Base-by-base conservation (phyloP, 768 basidiomycete genomes). In the Trametes gibbosa region DNA sequence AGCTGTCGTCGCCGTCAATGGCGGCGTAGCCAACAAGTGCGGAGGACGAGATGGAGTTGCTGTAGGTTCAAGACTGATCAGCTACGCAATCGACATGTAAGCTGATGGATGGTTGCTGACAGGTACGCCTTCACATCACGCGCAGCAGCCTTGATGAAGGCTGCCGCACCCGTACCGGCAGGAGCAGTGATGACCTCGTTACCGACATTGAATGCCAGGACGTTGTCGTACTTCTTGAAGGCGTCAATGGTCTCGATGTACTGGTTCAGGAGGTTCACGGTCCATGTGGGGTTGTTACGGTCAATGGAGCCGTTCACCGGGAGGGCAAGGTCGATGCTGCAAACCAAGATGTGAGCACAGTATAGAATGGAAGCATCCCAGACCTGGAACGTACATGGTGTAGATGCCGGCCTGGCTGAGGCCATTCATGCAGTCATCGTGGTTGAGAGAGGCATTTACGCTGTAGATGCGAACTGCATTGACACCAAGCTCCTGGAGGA, bases 91-190 rank as follows among this genome's bases (percentile, higher is more conserved):
- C 47, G 49, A 58, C 19, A 16, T 56, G 3, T 29, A 39, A n/a
- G 19, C n/a, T n/a, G 29, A 35, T 35, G 34, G 50, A 34, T 21
- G 41, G 34, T 27, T n/a, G 76, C 86, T 67, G 62, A 89, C 84
- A 97, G 78, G 72, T 94, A 96, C 7, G 93, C 83, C 70, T 86
- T 94, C 63, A 84, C 76, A 70, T 97, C 95, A 39, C 95, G 85
- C 25, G 92, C 92, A 23, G 95, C 95, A 39, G 93, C 93, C 72
- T 95, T 95, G 69, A 97, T 82, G 71, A 83, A 97, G 5, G 92
- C 81, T 16, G 86, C 84, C 10, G 87, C 83, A 29, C 75, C 76
- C 16, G 90, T 90, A 52, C 75, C 79, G 19, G 75, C 46, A 10
- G 78, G 69, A 24, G 80, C 79, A 32, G 86, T 89, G 61, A 81